These are phyloP conservation scores for Trametes sp. DNA, from an alignment of 1,284 basidiomycete genomes.

Conservation along the genomic window DNA sequence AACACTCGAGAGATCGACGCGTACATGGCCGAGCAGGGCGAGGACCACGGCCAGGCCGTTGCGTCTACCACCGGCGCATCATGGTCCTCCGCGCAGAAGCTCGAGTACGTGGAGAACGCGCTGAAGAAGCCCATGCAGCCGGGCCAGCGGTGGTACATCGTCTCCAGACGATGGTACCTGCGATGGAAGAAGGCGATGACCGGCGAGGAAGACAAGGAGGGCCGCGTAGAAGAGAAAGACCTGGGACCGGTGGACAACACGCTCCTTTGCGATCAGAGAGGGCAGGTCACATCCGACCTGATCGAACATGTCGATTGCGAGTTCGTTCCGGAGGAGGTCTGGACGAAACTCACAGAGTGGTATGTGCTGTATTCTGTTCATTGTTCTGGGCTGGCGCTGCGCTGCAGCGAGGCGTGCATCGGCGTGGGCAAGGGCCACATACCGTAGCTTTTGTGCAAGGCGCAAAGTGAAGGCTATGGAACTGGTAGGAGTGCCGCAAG, in stretches of 20 bases:
- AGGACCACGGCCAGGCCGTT: slow-evolving; percentile 38
- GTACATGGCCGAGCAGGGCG: slow-evolving; percentile 76
- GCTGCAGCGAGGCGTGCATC: background rate
- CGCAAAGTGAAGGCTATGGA: background rate
- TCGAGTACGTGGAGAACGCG: slow-evolving; percentile 55
- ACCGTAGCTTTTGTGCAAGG: background rate
- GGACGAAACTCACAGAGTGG: slow-evolving; percentile 65
- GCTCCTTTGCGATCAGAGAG: slow-evolving; percentile 61
- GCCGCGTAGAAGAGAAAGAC: slow-evolving; percentile 63
- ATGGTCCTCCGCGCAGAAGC: slow-evolving; percentile 53
- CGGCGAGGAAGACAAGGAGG: slow-evolving; percentile 72
- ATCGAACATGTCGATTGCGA: slow-evolving; percentile 80
- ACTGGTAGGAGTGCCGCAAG: background rate
- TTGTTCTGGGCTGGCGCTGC: slow-evolving; percentile 1
- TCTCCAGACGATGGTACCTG: slow-evolving; percentile 76
- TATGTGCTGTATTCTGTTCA: slow-evolving; percentile 26
- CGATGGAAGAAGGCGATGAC: slow-evolving; percentile 78
- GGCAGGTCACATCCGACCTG: slow-evolving; percentile 52
- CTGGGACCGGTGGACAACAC: slow-evolving; percentile 82
- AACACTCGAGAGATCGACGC: slow-evolving; percentile 57
- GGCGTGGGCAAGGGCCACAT: background rate
- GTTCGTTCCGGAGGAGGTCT: slow-evolving; percentile 78
- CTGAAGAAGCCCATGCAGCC: slow-evolving; percentile 58
- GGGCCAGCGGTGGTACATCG: slow-evolving; percentile 83
- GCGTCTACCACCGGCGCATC: slow-evolving; percentile 21